These are phyloP conservation scores for Miscanthus lutarioriparius DNA, from an alignment of 176 grass and related monocot genomes.

Conservation along the genomic window DNA sequence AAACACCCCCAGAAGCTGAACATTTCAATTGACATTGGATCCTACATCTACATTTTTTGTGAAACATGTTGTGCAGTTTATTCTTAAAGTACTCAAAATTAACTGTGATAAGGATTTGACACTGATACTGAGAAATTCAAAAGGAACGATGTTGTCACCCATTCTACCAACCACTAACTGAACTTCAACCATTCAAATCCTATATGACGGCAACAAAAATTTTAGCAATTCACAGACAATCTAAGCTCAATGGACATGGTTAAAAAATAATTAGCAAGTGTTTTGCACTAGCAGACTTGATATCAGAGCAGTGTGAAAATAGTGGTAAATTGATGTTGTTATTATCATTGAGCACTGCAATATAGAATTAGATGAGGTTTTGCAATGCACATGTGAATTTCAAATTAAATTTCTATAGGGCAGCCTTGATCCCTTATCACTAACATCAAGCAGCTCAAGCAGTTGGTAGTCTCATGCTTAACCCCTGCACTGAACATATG, in stretches of 20 bases:
- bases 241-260: not conserved
- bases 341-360: not conserved
- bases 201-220: not conserved
- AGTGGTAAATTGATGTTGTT: slow-evolving; percentile 12
- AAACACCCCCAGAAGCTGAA: not conserved
- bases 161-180: not conserved
- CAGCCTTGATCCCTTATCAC: not conserved
- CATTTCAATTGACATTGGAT: not conserved
- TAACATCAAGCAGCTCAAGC: not conserved
- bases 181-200: not conserved
- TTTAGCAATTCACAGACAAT: not conserved
- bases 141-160: not conserved
- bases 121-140: not conserved
- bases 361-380: not conserved
- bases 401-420: not conserved
- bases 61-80: not conserved
- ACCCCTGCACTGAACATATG: slow-evolving; percentile 7
- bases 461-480: slow-evolving; percentile 5
- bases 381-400: not conserved
- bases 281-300: not conserved
- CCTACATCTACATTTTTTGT: not conserved
- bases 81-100: not conserved
- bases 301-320: not conserved
- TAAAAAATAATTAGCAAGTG: not conserved
- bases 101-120: not conserved